Evolutionary conservation across 192 early-diverging fungal genomes (phyloP), one percentile per base, ranked within the genome.

Genomic region (Mortierella hygrophila): DNA sequence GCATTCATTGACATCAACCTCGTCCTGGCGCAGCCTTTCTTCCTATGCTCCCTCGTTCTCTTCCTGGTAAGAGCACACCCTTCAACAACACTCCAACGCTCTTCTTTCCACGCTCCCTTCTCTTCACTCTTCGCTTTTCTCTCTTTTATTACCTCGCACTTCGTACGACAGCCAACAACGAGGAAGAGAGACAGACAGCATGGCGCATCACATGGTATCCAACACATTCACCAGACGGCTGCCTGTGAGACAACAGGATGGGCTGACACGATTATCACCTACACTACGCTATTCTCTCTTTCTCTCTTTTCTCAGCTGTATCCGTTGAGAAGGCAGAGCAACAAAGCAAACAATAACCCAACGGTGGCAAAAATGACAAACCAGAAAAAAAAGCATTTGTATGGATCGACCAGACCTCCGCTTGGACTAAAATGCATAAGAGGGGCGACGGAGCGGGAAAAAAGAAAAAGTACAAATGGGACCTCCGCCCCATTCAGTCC

Each of bases 21-120:
- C 37, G 57, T 85, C 37, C 72, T 85, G 83, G 77, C 83, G 47
- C 83, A 85, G 83, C 77, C 78, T 41, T 76, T 85, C 69, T 85
- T 85, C 69, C 74, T 85, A 49, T 85, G 83, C 69, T 79, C 83
- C 10, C 73, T 85, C 16, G 32, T 85, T 32, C 78, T 85, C 57
- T 76, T 79, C 65, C 49, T 32, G 46, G 83, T 85, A 85, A 85
- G 74, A 49, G 15, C 10, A 68, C 23, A 20, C 42, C 35, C 47
- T 35, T 13, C 29, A n/a, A 8, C 29, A 42, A 38, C 11, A 20
- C 47, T 68, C 8, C 52, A 40, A 16, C 63, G 3, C 60, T 41
- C 44, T 47, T 18, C 47, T 44, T 55, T 6, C 47, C 5, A 26
- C 32, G 11, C 21, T 4, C 46, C 42, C 4, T 38, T 44, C 23